Conservation (phyloP, 176 grass and related monocot genomes). For the Oryza nivara region DNA sequence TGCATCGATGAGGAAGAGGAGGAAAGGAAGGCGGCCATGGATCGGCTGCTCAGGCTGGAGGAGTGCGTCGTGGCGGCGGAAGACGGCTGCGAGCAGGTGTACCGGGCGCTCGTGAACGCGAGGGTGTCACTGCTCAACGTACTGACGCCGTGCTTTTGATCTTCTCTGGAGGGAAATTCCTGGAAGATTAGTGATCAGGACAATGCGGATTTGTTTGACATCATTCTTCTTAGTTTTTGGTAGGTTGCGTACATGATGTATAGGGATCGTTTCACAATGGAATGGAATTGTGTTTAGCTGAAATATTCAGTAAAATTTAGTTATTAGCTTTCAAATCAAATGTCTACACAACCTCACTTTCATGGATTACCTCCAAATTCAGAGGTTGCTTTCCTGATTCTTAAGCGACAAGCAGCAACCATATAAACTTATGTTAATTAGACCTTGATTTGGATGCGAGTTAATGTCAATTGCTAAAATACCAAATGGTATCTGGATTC, state of each 20-base stretch:
- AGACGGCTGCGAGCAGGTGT: slow-evolving; percentile 61
- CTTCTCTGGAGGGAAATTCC: slow-evolving; percentile 22
- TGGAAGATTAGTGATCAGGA: not conserved
- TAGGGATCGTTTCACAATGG: slow-evolving; percentile 28
- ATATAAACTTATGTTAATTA: not conserved
- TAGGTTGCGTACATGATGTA: slow-evolving; percentile 36
- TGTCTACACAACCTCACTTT: not conserved
- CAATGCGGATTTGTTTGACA: not conserved
- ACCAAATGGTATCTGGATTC: no score
- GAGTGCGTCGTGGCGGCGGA: slow-evolving; percentile 58
- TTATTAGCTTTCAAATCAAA: not conserved
- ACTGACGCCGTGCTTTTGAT: slow-evolving; percentile 62
- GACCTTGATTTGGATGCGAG: not conserved
- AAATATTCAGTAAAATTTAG: not conserved
- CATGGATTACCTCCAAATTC: not conserved
- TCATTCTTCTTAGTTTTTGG: slow-evolving; percentile 3
- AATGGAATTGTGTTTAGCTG: slow-evolving; percentile 30
- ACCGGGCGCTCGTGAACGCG: slow-evolving; percentile 64
- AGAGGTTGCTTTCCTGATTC: not conserved
- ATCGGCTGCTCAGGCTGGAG: slow-evolving; percentile 49
- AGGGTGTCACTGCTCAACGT: slow-evolving; percentile 72
- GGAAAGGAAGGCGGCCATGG: slow-evolving; percentile 56
- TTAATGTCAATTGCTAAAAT: not conserved
- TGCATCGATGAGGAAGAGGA: slow-evolving; percentile 54
- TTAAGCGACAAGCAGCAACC: not conserved